phyloP scores from a whole-genome alignment of 768 basidiomycete species.

The Leucocoprinus sp. region DNA sequence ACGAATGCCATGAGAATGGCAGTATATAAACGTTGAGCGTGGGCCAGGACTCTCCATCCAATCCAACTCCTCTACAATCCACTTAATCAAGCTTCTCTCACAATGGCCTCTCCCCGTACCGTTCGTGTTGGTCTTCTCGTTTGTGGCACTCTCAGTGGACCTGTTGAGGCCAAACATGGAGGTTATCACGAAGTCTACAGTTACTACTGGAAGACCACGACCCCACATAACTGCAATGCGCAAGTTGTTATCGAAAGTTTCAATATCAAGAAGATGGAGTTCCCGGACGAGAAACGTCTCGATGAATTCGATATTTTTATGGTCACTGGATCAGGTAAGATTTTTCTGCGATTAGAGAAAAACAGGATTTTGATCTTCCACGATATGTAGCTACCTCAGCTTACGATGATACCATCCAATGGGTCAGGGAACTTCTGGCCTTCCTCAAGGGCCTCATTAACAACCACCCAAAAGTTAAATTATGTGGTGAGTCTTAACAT shows the following conservation, averaged over 20 bases:
- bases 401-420: slow-evolving; percentile 58
- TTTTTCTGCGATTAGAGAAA: slow-evolving; percentile 6
- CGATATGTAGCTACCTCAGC: slow-evolving; percentile 56
- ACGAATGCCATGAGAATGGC: no score
- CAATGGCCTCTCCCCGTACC: slow-evolving; percentile 4
- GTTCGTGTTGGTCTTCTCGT: slow-evolving; percentile 43
- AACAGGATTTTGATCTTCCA: background rate
- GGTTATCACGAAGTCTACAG: slow-evolving; percentile 50
- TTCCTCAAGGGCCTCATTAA: slow-evolving; percentile 46
- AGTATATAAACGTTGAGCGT: no score
- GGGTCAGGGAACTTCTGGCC: slow-evolving; percentile 63
- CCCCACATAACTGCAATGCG: slow-evolving; percentile 13
- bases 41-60: no score
- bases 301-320: slow-evolving; percentile 62
- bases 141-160: slow-evolving; percentile 49
- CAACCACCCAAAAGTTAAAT: slow-evolving; percentile 50
- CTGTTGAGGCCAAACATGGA: slow-evolving; percentile 37
- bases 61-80: no score
- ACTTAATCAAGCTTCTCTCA: no score
- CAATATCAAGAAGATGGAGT: slow-evolving; percentile 49
- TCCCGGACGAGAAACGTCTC: slow-evolving; percentile 47
- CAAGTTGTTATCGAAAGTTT: slow-evolving; percentile 51
- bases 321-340: slow-evolving; percentile 73
- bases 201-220: slow-evolving; percentile 30
- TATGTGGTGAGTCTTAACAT: slow-evolving; percentile 51